phyloP scores from a whole-genome alignment of 305 asterid species.

The Solanum aculeatissimum region DNA sequence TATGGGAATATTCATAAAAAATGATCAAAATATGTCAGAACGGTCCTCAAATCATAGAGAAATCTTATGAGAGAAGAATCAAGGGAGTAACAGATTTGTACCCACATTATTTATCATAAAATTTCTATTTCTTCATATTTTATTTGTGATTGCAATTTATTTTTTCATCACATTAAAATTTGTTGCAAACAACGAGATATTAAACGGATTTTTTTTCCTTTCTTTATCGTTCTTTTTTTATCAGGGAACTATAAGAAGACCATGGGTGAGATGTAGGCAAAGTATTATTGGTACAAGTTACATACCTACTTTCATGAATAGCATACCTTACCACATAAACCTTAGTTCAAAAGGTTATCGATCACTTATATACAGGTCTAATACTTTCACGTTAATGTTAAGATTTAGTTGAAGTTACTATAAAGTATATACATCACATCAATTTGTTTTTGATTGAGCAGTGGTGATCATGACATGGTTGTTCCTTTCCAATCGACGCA shows the following conservation, averaged over 20 bases:
- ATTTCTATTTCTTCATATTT: too few relatives aligned
- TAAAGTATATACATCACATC: background rate
- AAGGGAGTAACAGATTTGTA: too few relatives aligned
- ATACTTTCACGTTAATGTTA: background rate
- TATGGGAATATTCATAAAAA: too few relatives aligned
- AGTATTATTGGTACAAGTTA: background rate
- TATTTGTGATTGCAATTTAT: too few relatives aligned
- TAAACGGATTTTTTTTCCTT: background rate
- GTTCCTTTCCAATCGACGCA: background rate
- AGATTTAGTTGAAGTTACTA: background rate
- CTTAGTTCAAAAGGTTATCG: conserved; percentile 3
- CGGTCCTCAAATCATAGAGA: too few relatives aligned
- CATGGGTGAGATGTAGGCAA: conserved; percentile 4
- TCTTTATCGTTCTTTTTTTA: background rate
- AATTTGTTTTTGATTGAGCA: background rate
- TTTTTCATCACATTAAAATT: too few relatives aligned
- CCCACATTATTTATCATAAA: too few relatives aligned
- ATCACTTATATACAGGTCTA: conserved; percentile 2
- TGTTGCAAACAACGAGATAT: too few relatives aligned
- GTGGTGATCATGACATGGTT: background rate
- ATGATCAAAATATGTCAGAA: too few relatives aligned
- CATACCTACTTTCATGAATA: background rate
- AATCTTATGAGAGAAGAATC: too few relatives aligned
- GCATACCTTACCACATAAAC: background rate
- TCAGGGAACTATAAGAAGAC: background rate